Conservation (phyloP, 257 asterid species). For the Schizonepeta tenuifolia region DNA sequence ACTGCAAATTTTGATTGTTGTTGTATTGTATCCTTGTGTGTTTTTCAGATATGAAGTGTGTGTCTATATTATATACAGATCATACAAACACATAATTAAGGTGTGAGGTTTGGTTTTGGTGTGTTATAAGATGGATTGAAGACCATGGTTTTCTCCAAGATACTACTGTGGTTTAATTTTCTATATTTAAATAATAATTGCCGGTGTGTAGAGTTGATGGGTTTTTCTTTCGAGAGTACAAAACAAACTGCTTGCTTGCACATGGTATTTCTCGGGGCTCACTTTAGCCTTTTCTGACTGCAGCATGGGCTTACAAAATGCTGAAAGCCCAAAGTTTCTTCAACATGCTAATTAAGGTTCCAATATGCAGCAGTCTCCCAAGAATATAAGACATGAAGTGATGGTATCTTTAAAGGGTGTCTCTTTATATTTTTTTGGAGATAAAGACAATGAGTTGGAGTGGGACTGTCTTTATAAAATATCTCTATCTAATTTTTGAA, state of each 20-base stretch:
- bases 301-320: background rate
- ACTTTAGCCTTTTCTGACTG: background rate
- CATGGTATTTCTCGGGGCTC: slow-evolving; percentile 12
- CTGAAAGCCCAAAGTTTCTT: background rate
- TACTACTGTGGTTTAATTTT: slow-evolving; percentile 4
- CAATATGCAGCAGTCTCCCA: too few relatives aligned
- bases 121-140: background rate
- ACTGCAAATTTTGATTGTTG: background rate
- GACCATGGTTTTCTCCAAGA: slow-evolving; percentile 9
- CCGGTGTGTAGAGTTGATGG: background rate
- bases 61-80: background rate
- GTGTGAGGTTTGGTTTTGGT: background rate
- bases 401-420: too few relatives aligned
- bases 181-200: background rate
- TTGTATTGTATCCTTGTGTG: background rate
- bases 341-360: too few relatives aligned
- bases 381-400: too few relatives aligned
- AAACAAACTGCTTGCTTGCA: slow-evolving; percentile 17
- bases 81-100: background rate
- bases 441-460: too few relatives aligned
- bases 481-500: too few relatives aligned
- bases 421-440: too few relatives aligned
- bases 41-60: slow-evolving; percentile 1
- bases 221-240: too few relatives aligned
- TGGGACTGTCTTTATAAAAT: too few relatives aligned